A percentile compares a stretch with the other conserved stretches of the same genome.
Conservation (phyloP, 768 basidiomycete genomes). For the Termitomyces sp. region DNA sequence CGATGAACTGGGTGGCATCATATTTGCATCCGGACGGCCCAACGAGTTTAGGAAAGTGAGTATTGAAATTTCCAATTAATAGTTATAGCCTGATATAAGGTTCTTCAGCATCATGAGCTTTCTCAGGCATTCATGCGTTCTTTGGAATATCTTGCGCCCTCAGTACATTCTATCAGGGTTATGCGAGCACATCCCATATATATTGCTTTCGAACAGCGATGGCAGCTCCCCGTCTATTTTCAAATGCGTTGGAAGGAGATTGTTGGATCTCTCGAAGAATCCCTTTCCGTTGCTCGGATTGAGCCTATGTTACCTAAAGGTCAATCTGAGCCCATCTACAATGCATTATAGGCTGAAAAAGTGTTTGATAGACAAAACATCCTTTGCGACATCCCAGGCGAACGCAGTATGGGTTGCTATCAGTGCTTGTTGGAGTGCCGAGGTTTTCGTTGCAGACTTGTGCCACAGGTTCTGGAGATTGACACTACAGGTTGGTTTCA, state of each 20-base stretch:
- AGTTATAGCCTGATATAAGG: background rate
- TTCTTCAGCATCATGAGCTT: conserved; percentile 74
- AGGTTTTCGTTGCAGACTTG: conserved; percentile 82
- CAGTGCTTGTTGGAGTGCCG: conserved; percentile 79
- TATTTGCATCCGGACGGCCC: conserved; percentile 92
- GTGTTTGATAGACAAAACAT: conserved; percentile 21
- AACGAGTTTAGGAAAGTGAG: conserved; percentile 84
- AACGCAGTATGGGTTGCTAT: conserved; percentile 71
- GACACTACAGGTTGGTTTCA: conserved; percentile 73
- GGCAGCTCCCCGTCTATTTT: conserved; percentile 97
- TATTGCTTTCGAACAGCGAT: conserved; percentile 71
- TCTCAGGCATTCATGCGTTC: conserved; percentile 80
- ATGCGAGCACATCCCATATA: conserved; percentile 77
- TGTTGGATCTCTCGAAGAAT: conserved; percentile 70
- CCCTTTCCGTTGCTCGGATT: conserved; percentile 41
- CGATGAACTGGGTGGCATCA: conserved; percentile 74
- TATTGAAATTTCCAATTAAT: background rate
- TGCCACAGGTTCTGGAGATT: conserved; percentile 87
- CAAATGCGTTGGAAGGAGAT: conserved; percentile 98
- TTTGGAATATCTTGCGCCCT: conserved; percentile 81
- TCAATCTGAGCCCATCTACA: conserved; percentile 14
- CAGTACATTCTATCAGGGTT: conserved; percentile 58
- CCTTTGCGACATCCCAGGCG: conserved; percentile 62
- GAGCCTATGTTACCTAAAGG: conserved; percentile 40
- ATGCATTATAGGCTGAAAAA: background rate